phyloP scores from a whole-genome alignment of 345 rosid genomes.

The Melastoma malabathricum region DNA sequence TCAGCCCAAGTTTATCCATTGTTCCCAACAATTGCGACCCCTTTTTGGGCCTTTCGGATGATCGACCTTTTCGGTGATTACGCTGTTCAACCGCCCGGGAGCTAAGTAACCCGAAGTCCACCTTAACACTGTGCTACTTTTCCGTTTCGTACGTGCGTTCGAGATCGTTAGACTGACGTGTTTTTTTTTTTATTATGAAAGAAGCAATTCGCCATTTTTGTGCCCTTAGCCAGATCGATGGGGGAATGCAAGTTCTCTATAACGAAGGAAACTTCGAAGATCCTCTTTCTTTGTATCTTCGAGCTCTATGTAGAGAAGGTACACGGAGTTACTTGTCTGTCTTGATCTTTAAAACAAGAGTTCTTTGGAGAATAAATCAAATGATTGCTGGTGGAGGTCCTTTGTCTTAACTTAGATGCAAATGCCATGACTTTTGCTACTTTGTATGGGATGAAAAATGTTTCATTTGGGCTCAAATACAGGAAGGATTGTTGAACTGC shows the following conservation, averaged over 20 bases:
- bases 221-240: constrained; percentile 68
- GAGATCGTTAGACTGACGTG: no score
- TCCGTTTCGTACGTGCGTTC: no score
- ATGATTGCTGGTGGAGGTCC: neutral
- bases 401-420: neutral
- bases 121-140: no score
- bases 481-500: constrained; percentile 82
- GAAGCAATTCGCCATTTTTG: constrained; percentile 98
- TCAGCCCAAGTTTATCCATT: no score
- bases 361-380: neutral
- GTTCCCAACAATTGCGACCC: no score
- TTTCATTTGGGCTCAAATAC: constrained; percentile 13
- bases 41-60: no score
- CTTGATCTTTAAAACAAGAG: neutral
- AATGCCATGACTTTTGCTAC: neutral
- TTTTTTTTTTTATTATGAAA: no score
- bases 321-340: constrained; percentile 4
- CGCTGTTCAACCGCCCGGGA: no score
- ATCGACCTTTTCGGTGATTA: no score
- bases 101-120: no score
- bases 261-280: constrained; percentile 71
- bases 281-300: constrained; percentile 89
- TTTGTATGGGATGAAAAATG: no score
- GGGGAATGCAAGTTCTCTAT: constrained; percentile 62
- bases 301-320: constrained; percentile 98